Percentiles rank a stretch among this genome's conserved stretches.
Conservation (phyloP, 495 filamentous ascomycete species). For the Penicillium psychrofluorescens region DNA sequence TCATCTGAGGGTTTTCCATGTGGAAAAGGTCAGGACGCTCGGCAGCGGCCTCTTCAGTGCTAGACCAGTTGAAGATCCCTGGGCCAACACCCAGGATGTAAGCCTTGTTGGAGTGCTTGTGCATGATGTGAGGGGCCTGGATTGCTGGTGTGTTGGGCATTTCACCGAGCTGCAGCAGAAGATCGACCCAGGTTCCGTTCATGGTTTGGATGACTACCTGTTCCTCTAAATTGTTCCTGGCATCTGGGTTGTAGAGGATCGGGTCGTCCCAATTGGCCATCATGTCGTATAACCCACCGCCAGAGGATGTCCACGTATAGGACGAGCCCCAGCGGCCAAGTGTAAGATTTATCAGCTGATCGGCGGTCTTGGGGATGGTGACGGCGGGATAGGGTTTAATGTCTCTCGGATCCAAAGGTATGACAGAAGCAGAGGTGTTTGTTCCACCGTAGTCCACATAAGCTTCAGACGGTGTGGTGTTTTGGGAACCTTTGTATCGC, state of each 20-base stretch:
- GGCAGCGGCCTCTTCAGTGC: conserved; percentile 35
- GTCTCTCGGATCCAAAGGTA: conserved; percentile 20
- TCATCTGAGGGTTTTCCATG: conserved; percentile 34
- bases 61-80: conserved; percentile 35
- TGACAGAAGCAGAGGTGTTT: conserved; percentile 23
- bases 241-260: conserved; percentile 32
- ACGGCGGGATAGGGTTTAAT: conserved; percentile 29
- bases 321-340: conserved; percentile 25
- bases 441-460: conserved; percentile 34
- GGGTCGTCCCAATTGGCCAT: conserved; percentile 23
- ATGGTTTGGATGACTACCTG: conserved; percentile 36
- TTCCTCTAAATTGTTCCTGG: conserved; percentile 12
- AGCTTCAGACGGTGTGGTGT: conserved; percentile 13
- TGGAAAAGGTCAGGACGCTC: conserved; percentile 35
- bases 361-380: conserved; percentile 20
- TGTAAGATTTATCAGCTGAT: conserved; percentile 32
- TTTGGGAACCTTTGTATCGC: conserved; percentile 23
- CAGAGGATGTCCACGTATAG: conserved; percentile 36
- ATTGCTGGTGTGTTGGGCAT: conserved; percentile 7
- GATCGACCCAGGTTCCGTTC: conserved; percentile 46
- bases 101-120: conserved; percentile 49
- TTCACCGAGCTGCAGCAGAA: conserved; percentile 32
- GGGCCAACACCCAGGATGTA: conserved; percentile 37
- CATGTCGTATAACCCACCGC: conserved; percentile 17
- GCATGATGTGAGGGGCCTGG: conserved; percentile 44